Base-by-base conservation (phyloP, 257 asterid species). In the Ligustrum vulgare region DNA sequence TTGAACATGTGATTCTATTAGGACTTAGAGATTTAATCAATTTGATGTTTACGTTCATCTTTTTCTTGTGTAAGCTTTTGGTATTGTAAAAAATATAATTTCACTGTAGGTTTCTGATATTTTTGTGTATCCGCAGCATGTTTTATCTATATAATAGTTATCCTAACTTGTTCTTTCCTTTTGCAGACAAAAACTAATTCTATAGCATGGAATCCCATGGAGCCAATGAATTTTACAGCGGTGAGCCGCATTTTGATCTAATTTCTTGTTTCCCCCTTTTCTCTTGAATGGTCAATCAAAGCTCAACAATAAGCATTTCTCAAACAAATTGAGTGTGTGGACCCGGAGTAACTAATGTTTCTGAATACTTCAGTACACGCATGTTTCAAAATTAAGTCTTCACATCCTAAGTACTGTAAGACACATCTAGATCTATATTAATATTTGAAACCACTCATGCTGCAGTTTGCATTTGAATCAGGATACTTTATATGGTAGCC, bases 181-280 rank as follows among this genome's bases (percentile, higher is more conserved):
- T 20, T 71, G 71, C 54, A 69, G 92, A 91, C 97, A 41, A 92
- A 86, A 84, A 89, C 96, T 37, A 94, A 94, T 84, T 90, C 98
- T 35, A 85, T 92, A 69, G 91, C 98, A 2, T 94, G 99, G 98
- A 94, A 94, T 72, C 98, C 99, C 8, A 86, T 90, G 97, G 98
- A 94, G 85, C 99, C 98, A 22, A 94, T 94, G 96, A 94, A 94
- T 91, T 94, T 94, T 77, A 94, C 99, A 74, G 95, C 95, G 75
- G 97, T 94, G 89, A 89, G 98, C 67, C 79, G 6, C 51, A 56
- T 20, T 56, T 20, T 12, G 31, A 56, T 56, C 64, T 22, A n/a
- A 18, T 56, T 7, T 8, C 13, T 5, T 0, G 4, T 56, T 7
- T 1, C 9, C 64, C 22, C 60, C 23, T 4, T 0, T 5, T 1